A percentile compares a stretch with the other conserved stretches of the same genome.
phyloP scores from a whole-genome alignment of 2,329 filamentous ascomycete genomes.

The Botryotinia calthae region DNA sequence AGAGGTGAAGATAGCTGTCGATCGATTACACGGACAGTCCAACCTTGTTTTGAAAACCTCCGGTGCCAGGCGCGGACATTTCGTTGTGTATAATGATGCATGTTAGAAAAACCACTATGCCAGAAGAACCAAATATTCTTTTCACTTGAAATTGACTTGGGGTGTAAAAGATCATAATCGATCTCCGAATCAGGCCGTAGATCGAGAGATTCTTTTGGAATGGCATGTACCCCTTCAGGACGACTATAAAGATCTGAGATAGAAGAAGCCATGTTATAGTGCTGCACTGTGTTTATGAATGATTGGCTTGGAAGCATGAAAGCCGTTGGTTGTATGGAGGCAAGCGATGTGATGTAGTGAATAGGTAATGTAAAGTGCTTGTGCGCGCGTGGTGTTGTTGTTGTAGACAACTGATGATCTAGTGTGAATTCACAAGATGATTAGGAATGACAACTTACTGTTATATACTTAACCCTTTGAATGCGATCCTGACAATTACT shows the following conservation, averaged over 20 bases:
- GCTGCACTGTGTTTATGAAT: neutral
- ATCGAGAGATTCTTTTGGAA: conserved; percentile 45
- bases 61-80: conserved; percentile 54
- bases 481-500: neutral
- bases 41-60: conserved; percentile 50
- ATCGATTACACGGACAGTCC: conserved; percentile 53
- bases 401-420: neutral
- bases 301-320: neutral
- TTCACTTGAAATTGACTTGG: conserved; percentile 41
- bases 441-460: neutral
- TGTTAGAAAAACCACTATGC: conserved; percentile 48
- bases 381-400: no score
- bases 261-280: conserved; percentile 26
- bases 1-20: conserved; percentile 44
- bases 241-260: conserved; percentile 36
- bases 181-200: conserved; percentile 47
- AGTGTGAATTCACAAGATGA: neutral
- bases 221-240: conserved; percentile 44
- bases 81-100: conserved; percentile 53
- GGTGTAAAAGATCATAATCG: conserved; percentile 45
- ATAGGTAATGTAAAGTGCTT: neutral
- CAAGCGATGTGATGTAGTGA: no score
- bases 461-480: neutral
- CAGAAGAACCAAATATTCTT: conserved; percentile 61
- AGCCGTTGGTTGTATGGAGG: neutral